These are phyloP conservation scores for Melampsora americana DNA, from an alignment of 1,284 basidiomycete species.

Conservation along the genomic window DNA sequence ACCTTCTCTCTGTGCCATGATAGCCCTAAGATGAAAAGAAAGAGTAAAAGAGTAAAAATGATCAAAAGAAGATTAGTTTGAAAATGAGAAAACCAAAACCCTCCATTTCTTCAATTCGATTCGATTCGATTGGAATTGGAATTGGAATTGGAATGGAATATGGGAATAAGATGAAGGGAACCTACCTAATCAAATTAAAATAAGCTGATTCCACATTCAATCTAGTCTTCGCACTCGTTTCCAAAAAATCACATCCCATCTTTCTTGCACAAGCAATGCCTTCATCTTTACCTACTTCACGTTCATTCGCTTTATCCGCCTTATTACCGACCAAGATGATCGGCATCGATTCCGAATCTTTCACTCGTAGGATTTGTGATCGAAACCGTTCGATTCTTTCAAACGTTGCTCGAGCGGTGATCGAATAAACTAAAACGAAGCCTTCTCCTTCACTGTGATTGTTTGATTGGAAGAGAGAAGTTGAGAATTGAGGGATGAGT, in stretches of 20 bases:
- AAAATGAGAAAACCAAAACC: no score
- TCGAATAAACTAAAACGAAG: constrained; percentile 52
- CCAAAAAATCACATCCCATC: constrained; percentile 52
- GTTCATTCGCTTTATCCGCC: constrained; percentile 52
- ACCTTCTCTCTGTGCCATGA: constrained; percentile 33
- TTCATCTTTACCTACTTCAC: constrained; percentile 51
- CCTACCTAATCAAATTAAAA: constrained; percentile 50
- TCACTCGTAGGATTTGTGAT: constrained; percentile 52
- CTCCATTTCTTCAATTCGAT: no score
- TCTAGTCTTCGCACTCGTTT: constrained; percentile 52
- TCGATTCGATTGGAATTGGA: no score
- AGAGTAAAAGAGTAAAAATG: background rate
- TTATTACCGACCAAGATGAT: constrained; percentile 54
- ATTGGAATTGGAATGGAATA: no score
- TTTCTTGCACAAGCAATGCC: constrained; percentile 51
- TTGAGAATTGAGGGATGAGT: no score
- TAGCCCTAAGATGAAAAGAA: constrained; percentile 32
- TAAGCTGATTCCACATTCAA: constrained; percentile 53
- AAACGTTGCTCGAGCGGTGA: constrained; percentile 51
- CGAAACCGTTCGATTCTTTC: constrained; percentile 52
- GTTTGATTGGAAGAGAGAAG: background rate
- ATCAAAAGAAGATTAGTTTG: background rate
- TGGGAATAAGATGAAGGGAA: no score
- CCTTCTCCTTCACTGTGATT: constrained; percentile 51
- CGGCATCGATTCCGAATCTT: constrained; percentile 52